Evolutionary conservation across 257 asterid species (phyloP).

Genomic region (Marsdenia floribunda): DNA sequence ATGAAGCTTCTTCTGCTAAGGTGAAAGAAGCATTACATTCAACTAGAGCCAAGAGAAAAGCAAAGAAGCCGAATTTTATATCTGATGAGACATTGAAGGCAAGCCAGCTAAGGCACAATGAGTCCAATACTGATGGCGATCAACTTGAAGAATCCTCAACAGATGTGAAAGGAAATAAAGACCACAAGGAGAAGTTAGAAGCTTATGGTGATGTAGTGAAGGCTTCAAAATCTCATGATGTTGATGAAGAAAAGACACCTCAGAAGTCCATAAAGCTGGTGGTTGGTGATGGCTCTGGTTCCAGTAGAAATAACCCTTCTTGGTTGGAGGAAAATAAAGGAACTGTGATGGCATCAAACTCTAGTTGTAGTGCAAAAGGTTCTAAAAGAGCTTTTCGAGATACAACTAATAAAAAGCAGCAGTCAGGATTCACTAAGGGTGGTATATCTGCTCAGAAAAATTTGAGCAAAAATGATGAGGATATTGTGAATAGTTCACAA

Average conservation of each 20-base stretch:
- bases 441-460: conserved; percentile 17
- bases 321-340: conserved; percentile 20
- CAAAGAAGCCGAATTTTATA: conserved; percentile 4
- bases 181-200: conserved; percentile 15
- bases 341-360: conserved; percentile 32
- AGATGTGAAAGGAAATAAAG: conserved; percentile 22
- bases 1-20: conserved; percentile 23
- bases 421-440: conserved; percentile 17
- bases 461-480: conserved; percentile 14
- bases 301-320: conserved; percentile 19
- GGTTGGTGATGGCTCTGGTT: conserved; percentile 19
- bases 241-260: conserved; percentile 19
- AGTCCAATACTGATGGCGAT: conserved; percentile 11
- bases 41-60: conserved; percentile 14
- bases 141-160: conserved; percentile 21
- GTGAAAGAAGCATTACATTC: conserved; percentile 15
- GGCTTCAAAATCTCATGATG: conserved; percentile 22
- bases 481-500: conserved; percentile 26
- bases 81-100: neutral
- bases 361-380: conserved; percentile 24
- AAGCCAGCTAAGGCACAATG: neutral
- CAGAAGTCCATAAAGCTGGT: conserved; percentile 22
- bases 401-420: conserved; percentile 25
- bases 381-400: conserved; percentile 21
- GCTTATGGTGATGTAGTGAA: conserved; percentile 27